Evolutionary conservation across 305 asterid species (phyloP), one percentile per base, ranked within the genome.

Genomic region (Solanum hybrid): DNA sequence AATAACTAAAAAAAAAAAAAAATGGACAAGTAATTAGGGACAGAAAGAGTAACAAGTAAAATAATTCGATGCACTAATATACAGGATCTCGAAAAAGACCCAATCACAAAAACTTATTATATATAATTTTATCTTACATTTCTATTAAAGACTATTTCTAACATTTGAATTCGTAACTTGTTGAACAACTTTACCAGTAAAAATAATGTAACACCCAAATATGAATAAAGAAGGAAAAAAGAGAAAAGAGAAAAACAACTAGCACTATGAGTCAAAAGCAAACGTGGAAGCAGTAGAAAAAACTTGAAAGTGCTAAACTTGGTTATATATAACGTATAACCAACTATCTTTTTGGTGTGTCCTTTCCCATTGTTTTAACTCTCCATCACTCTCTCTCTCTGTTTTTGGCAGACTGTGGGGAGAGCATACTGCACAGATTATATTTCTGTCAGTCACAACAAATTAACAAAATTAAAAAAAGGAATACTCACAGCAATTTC

Each of bases 251-350:
- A 20, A 79, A n/a, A 39, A 81, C 36, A 81, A 13, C 10, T 7
- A 61, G 24, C 70, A 57, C 70, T 57, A 7, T 4, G 75, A 29
- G 88, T 45, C 75, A 45, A 83, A 83, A 45, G 39, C 75, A 83
- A 83, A 83, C 39, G 75, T 83, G 88, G 29, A 83, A 83, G 29
- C 88, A 83, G 39, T 83, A 83, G 72, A 83, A 83, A 81, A 78
- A 27, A 41, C 36, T 82, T 41, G 87, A 5, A 27, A 82, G 14
- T 82, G 38, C 39, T 29, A 17, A 45, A 17, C 88, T 45, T 83
- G 39, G 75, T 20, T 83, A 17, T 45, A 14, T 83, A 45, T 45
- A 83, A 83, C 29, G 75, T 83, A 83, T 29, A 83, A 29, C 88
- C 75, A 83, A 83, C 88, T 83, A 70, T 83, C 20, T 83, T 22